Evolutionary conservation across 2,329 filamentous ascomycete species (phyloP).

Genomic region (Fusarium pseudocircinatum): DNA sequence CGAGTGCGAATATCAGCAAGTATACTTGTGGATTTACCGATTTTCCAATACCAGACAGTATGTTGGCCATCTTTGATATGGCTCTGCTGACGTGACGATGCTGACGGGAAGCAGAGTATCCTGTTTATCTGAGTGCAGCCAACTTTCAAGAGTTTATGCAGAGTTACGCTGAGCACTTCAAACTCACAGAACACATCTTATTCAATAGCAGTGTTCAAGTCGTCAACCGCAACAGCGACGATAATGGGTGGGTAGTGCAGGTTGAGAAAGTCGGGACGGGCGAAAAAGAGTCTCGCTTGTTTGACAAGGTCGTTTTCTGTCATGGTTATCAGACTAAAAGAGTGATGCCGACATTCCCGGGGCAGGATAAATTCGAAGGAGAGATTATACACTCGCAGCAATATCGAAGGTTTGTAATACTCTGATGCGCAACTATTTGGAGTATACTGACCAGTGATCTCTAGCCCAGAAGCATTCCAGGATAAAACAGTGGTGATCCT

Average conservation of each 20-base stretch:
- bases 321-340: constrained; percentile 21
- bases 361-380: background rate
- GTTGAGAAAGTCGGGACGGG: background rate
- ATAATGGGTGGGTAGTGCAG: constrained; percentile 2
- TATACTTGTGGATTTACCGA: constrained; percentile 28
- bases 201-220: constrained; percentile 8
- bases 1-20: constrained; percentile 21
- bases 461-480: background rate
- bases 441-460: fast-evolving
- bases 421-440: fast-evolving
- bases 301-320: constrained; percentile 26
- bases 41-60: constrained; percentile 23
- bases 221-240: background rate
- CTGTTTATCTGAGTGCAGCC: background rate
- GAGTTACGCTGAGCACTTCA: constrained; percentile 11
- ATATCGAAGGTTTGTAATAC: background rate
- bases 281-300: background rate
- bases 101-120: background rate
- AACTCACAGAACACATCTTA: background rate
- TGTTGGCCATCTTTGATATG: fast-evolving
- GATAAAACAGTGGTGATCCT: constrained; percentile 15
- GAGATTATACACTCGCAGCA: constrained; percentile 21
- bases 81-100: fast-evolving
- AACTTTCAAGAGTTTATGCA: constrained; percentile 31
- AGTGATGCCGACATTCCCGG: constrained; percentile 12